These are phyloP conservation scores for Fusarium sp. DNA, from an alignment of 2,329 filamentous ascomycete species.

Conservation along the genomic window DNA sequence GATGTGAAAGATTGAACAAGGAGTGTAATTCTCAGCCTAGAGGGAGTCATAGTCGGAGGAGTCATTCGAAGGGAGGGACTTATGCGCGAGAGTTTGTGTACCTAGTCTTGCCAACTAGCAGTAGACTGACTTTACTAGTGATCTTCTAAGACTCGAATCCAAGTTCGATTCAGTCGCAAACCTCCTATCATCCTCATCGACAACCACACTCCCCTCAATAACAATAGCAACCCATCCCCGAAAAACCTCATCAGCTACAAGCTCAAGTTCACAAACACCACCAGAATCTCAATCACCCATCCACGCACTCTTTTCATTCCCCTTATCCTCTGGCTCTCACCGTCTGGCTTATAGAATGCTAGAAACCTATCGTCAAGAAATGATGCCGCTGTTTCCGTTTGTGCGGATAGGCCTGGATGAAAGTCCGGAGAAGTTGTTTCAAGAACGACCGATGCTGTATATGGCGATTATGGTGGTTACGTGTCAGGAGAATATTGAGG, in stretches of 20 bases:
- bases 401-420: constrained; percentile 1
- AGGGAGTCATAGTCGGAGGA: constrained; percentile 11
- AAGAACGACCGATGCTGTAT: constrained; percentile 9
- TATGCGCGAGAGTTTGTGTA: constrained; percentile 15
- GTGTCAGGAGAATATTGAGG: constrained; percentile 6
- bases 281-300: background rate
- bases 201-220: background rate
- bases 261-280: background rate
- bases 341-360: constrained; percentile 7
- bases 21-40: constrained; percentile 11
- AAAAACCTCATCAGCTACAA: background rate
- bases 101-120: accelerated
- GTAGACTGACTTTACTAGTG: background rate
- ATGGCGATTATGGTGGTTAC: constrained; percentile 24
- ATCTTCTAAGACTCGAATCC: constrained; percentile 13
- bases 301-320: background rate
- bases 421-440: background rate
- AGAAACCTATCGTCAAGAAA: constrained; percentile 3
- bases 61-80: background rate
- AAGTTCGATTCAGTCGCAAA: constrained; percentile 25
- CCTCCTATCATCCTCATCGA: background rate
- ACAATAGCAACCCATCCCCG: background rate
- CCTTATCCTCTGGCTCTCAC: background rate
- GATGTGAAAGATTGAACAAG: constrained; percentile 18
- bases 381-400: constrained; percentile 22